Base-by-base conservation (phyloP, 371 early-diverging fungal species). In the Mortierella sp. region DNA sequence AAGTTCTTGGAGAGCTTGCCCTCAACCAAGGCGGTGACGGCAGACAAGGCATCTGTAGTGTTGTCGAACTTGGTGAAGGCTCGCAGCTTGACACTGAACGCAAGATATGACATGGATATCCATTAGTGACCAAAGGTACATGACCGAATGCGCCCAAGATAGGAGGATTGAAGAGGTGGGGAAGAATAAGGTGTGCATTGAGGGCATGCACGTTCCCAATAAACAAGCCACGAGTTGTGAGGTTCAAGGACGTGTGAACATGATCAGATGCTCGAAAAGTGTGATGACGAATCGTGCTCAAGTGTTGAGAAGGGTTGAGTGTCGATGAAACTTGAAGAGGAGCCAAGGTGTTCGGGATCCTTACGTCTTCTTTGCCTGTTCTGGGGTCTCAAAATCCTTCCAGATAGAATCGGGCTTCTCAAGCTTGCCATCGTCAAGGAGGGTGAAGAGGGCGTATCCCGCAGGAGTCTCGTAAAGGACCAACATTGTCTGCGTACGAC, bases 31-130 rank as follows among this genome's bases (percentile, higher is more conserved):
- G 94, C 95, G n/a, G 95, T 95, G 58, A 94, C 94, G 21, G 97
- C 96, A 52, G 94, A 88, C 79, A 99, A 86, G 25, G 98, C 97
- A 72, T 96, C 97, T 57, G 93, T 93, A 43, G 97, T 98, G 88
- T 96, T 96, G 79, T 95, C 96, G 78, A 98, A 99, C 84, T 96
- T 97, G 69, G 92, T 88, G 85, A 96, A 96, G 57, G 95, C 95
- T 80, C 94, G 86, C 63, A 98, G 88, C 88, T 97, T 96, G 55
- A 96, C 86, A 59, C 93, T 93, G 67, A 37, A 50, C 19, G 29
- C 47, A 13, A 37, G n/a, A n/a, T n/a, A n/a, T n/a, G n/a, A n/a
- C n/a, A n/a, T n/a, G n/a, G n/a, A n/a, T n/a, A n/a, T n/a, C n/a
- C n/a, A n/a, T n/a, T n/a, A n/a, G n/a, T n/a, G n/a, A n/a, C n/a